Evolutionary conservation across 371 early-diverging fungal genomes (phyloP), one percentile per base, ranked within the genome.

Genomic region (Mucor irregularis): DNA sequence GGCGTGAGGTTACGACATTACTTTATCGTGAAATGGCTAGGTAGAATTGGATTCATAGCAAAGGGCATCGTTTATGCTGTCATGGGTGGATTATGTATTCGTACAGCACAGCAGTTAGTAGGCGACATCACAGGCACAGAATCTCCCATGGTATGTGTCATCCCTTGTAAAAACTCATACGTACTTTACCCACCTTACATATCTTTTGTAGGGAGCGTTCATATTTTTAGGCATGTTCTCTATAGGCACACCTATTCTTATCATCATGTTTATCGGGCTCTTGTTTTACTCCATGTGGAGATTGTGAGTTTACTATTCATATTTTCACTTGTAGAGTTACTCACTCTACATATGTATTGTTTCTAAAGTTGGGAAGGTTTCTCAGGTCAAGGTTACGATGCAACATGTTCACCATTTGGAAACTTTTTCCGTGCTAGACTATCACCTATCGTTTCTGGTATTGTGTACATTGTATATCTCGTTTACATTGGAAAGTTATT

Each of bases 51-150:
- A 3, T 69, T 69, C 46, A 56, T 61, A 4, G 46, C 61, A 35
- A 69, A 69, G 46, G 69, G 69, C 1, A 33, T 64, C 9, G 58
- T 69, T 5, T 69, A 69, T 29, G 61, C 56, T 17, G 55, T 69
- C 37, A 61, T 69, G 49, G 69, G 65, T 35, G 64, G 61, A 2
- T 26, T 69, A 38, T 62, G 66, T 44, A 50, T 56, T 30, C 31
- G 53, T 9, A 60, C 61, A 19, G 61, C 61, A 19, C 53, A 52
- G 24, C 43, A 60, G 5, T 45, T 62, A 17, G 42, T 50, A 16
- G 49, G 56, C 1, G 55, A 63, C n/a, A 54, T 64, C 33, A 44
- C 42, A 37, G 44, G 58, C 6, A 45, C 54, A 2, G 45, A 62
- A 24, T 58, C 57, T 29, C 65, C 69, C 1, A 56, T 56, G 62